phyloP scores from a whole-genome alignment of 2,329 filamentous ascomycete genomes.

The Sarocladiaceae sp. region DNA sequence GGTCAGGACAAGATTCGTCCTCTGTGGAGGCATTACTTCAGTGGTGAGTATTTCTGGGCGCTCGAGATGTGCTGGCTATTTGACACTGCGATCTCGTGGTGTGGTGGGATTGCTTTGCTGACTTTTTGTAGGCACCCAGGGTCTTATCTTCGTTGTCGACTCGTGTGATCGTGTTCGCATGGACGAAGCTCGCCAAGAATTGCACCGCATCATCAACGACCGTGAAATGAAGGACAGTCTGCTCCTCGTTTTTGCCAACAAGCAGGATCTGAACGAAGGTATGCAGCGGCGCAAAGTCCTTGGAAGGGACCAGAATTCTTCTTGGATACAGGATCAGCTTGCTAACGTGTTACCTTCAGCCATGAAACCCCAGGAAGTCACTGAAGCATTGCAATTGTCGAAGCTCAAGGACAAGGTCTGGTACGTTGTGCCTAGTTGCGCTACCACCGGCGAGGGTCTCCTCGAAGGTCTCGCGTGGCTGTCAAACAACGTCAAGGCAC shows the following conservation, averaged over 20 bases:
- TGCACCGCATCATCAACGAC: conserved; percentile 97
- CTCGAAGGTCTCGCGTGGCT: conserved; percentile 80
- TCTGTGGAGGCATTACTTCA: conserved; percentile 96
- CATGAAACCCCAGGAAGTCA: conserved; percentile 76
- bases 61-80: too few species aligned
- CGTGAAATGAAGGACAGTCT: conserved; percentile 96
- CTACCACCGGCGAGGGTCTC: conserved; percentile 75
- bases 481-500: conserved; percentile 76
- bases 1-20: conserved; percentile 98
- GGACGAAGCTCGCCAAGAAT: conserved; percentile 86
- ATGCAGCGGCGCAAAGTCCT: too few species aligned
- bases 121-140: conserved; percentile 71
- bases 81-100: too few species aligned
- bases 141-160: conserved; percentile 97
- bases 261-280: conserved; percentile 90
- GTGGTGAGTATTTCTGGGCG: too few species aligned
- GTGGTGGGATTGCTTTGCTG: too few species aligned
- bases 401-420: conserved; percentile 80
- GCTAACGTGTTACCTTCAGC: conserved; percentile 43
- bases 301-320: too few species aligned
- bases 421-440: conserved; percentile 81
- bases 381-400: conserved; percentile 69
- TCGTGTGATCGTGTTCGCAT: conserved; percentile 88
- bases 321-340: too few species aligned
- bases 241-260: conserved; percentile 95